Evolutionary conservation across 345 rosid species (phyloP).

Genomic region (Salix purpurea): DNA sequence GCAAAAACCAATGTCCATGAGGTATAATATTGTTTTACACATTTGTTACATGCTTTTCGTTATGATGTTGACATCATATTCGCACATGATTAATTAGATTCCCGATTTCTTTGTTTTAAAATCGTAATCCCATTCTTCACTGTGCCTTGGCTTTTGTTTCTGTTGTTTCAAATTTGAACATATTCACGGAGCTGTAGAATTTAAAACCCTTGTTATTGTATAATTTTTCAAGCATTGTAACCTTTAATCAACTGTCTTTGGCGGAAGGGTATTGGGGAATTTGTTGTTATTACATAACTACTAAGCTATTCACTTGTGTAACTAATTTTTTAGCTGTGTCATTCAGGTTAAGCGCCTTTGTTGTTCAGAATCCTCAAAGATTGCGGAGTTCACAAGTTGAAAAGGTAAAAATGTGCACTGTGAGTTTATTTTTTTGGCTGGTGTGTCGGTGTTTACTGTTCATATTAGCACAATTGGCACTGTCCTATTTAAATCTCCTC

Average conservation of each 20-base stretch:
- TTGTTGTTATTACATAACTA: not conserved
- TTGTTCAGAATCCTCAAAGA: conserved; percentile 43
- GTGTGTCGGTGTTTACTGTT: not conserved
- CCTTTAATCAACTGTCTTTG: not conserved
- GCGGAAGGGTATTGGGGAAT: not conserved
- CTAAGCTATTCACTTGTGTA: conserved; percentile 2
- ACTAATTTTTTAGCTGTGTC: conserved; percentile 14
- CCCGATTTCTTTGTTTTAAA: not conserved
- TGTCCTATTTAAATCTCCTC: not conserved
- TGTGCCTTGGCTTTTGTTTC: not conserved
- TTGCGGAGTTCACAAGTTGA: conserved; percentile 44
- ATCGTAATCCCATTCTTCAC: not conserved
- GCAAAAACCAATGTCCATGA: conserved; percentile 60
- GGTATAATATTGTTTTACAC: conserved; percentile 31
- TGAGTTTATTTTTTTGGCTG: not conserved
- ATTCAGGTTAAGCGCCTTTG: conserved; percentile 46
- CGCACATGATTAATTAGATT: not conserved
- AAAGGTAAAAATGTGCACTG: conserved; percentile 45
- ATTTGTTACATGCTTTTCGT: not conserved
- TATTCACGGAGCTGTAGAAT: not conserved
- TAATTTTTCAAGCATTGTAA: not conserved
- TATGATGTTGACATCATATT: not conserved
- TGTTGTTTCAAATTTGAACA: not conserved
- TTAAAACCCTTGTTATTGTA: not conserved
- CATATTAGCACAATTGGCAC: not conserved